Base-by-base conservation (phyloP, 2,329 filamentous ascomycete genomes). In the Volutella citrinella region DNA sequence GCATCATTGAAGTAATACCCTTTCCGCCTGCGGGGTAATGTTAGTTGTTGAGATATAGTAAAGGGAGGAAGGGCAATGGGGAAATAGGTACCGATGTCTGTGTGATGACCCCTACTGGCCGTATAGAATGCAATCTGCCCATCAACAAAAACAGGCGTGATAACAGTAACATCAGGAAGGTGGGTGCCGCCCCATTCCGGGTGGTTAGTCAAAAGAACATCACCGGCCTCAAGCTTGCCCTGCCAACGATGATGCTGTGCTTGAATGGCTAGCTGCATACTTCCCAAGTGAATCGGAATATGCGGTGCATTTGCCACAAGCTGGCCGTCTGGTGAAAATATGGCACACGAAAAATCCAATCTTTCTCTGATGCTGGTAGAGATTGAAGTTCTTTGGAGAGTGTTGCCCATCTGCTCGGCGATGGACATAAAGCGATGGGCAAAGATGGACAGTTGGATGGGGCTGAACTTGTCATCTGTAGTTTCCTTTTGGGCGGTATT, bases 361-460 rank as follows among this genome's bases (percentile, higher is more conserved):
- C 85, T 75, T 54, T 91, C 87, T 51, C 91, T 85, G 57, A 90
- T 84, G 48, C 89, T 90, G 1, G 82, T 87, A 36, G 77, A 83
- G 11, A 90, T 81, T 46, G 79, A 81, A 1, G 84, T 88, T 63
- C 88, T 88, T 52, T 89, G 83, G n/a, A 91, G 61, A 5, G 83
- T 82, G 32, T 82, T 72, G 0, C 86, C 85, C 84, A 90, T 90
- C 52, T 90, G 85, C 58, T 90, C 86, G 1, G 86, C 86, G 42
- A 90, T 87, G 4, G 82, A 80, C 85, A 90, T 90, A 63, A 91
- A 91, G 4, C 85, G 72, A 56, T 90, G 84, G 0, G 80, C 82
- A 50, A 91, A 90, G 38, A 90, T 82, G 46, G 78, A 84, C 2
- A 91, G 69, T 58, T 85, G 74, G 46, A 90, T 84, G 9, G 83